Conservation (phyloP, 768 basidiomycete genomes). For the Lenzites betulinus region DNA sequence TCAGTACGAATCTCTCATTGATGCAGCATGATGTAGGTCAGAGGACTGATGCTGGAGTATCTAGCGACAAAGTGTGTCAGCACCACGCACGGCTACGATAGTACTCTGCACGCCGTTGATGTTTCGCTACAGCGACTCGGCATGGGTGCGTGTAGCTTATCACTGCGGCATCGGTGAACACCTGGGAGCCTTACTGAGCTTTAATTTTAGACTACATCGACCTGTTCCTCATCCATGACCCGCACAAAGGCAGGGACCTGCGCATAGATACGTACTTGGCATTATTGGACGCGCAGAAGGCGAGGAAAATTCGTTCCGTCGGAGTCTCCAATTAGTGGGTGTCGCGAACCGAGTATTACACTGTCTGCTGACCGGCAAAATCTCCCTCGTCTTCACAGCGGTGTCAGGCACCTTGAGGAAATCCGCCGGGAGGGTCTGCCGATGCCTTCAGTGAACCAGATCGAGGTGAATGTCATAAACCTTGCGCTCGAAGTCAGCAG, state of each 20-base stretch:
- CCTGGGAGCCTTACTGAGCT: no score
- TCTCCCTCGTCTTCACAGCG: conserved; percentile 39
- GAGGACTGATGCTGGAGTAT: not conserved
- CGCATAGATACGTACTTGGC: conserved; percentile 45
- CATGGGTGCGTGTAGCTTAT: conserved; percentile 54
- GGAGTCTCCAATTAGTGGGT: conserved; percentile 55
- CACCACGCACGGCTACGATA: conserved; percentile 68
- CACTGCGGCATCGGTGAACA: no score
- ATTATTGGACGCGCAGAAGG: conserved; percentile 36
- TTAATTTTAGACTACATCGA: conserved; percentile 53
- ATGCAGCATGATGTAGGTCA: not conserved
- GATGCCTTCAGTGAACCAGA: conserved; percentile 77
- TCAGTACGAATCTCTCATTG: conserved; percentile 37
- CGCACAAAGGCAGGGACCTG: conserved; percentile 39
- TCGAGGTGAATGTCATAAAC: conserved; percentile 54
- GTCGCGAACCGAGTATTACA: not conserved
- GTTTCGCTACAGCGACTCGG: conserved; percentile 59
- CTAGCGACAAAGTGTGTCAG: conserved; percentile 70
- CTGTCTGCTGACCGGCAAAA: not conserved
- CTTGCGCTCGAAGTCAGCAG: not conserved
- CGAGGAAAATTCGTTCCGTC: conserved; percentile 40
- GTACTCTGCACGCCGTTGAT: conserved; percentile 60
- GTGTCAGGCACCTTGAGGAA: conserved; percentile 74
- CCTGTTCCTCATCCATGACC: conserved; percentile 50
- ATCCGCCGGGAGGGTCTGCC: conserved; percentile 61